Conservation (phyloP, 768 basidiomycete genomes). For the Sarcomyxa edulis region DNA sequence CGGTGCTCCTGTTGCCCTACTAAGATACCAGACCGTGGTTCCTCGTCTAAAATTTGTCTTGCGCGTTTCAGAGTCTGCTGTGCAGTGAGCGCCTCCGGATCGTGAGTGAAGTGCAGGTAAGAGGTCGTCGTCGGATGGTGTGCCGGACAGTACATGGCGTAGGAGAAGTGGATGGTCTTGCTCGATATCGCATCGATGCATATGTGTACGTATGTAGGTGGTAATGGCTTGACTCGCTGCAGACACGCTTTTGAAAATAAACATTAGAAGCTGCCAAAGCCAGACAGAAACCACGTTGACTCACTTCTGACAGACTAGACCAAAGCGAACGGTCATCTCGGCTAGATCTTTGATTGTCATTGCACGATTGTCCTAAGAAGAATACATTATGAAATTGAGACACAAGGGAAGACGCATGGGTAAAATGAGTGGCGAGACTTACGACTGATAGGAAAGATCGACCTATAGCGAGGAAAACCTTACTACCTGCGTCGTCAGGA, state of each 20-base stretch:
- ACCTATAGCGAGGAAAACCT: conserved; percentile 69
- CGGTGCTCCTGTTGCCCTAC: conserved; percentile 65
- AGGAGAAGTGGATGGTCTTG: conserved; percentile 72
- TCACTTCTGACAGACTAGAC: conserved; percentile 74
- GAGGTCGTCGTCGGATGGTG: conserved; percentile 67
- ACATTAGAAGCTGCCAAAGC: conserved; percentile 8
- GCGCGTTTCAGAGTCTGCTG: conserved; percentile 34
- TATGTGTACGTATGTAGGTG: conserved; percentile 73
- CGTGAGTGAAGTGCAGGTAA: conserved; percentile 66
- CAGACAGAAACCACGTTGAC: conserved; percentile 25
- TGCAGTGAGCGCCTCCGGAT: conserved; percentile 57
- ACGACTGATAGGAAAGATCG: conserved; percentile 73
- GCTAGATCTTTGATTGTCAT: conserved; percentile 87
- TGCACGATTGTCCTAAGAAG: conserved; percentile 64
- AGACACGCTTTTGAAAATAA: conserved; percentile 45
- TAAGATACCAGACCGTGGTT: conserved; percentile 79
- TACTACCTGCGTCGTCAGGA: conserved; percentile 66
- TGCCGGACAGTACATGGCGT: conserved; percentile 69
- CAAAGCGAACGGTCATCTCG: conserved; percentile 58
- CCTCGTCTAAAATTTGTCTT: conserved; percentile 73
- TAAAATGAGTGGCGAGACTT: conserved; percentile 22
- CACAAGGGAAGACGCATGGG: conserved; percentile 13
- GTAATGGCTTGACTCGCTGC: conserved; percentile 81
- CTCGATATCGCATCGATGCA: conserved; percentile 63
- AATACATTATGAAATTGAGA: conserved; percentile 11